Evolutionary conservation across 1,284 basidiomycete species (phyloP), one percentile per base, ranked within the genome.

Genomic region (Cutaneotrichosporon spelunceum): DNA sequence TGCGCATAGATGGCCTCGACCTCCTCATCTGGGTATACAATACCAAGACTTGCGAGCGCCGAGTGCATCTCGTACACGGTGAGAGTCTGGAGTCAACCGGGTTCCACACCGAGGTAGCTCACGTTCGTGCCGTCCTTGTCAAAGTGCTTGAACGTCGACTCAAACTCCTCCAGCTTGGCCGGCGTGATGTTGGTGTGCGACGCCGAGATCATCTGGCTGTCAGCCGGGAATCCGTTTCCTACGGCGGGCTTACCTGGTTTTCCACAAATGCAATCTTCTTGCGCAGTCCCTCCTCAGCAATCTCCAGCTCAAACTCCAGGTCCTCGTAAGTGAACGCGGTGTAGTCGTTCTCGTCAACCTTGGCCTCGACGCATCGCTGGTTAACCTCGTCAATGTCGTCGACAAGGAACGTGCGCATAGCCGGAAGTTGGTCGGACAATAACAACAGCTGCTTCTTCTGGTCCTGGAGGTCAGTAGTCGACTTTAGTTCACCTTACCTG

Each of bases 281-380:
- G 30, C 84, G 84, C 26, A 96, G 84, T 48, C 87, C 89, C 66
- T 89, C 89, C 55, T 86, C 84, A 11, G 96, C 84, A 14, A 94
- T 82, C 73, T 90, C 88, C 2, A 94, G 83, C 79, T 98, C 95
- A 69, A 93, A 96, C 62, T 87, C 86, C 24, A 98, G 83, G 77
- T 98, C 95, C 74, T 93, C 90, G 67, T 85, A 85, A 1, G 90
- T 93, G 72, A 94, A 90, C 16, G 95, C 86, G 0, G 94, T 97
- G 72, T 96, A 91, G 75, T 97, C 94, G 76, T 97, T 97, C 78
- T 97, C 95, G 73, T 97, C 95, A 3, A 97, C 89, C 69, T 94
- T 97, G 21, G 93, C 94, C n/a, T 87, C 86, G 4, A 81, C 80
- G 74, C 94, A 97, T 60, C 89, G 88, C 10, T 83, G 82, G 70